Conservation (phyloP, 768 basidiomycete species). For the Suillus placidus region DNA sequence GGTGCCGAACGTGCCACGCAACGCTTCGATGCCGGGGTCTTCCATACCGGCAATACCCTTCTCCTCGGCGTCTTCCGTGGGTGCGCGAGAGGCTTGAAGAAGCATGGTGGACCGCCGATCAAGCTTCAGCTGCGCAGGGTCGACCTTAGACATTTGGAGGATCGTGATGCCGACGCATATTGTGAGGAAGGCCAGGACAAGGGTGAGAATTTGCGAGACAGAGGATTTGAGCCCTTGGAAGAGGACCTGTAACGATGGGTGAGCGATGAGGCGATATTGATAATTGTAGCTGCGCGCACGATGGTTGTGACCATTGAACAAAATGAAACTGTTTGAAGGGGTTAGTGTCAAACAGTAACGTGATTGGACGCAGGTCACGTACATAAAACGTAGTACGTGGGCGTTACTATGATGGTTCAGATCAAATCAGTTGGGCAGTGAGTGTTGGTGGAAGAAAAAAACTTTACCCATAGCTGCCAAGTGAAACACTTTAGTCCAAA, state of each 20-base stretch:
- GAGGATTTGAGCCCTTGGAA: slow-evolving; percentile 87
- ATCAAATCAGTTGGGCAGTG: slow-evolving; percentile 22
- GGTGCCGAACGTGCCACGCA: slow-evolving; percentile 89
- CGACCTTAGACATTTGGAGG: slow-evolving; percentile 94
- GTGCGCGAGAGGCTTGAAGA: slow-evolving; percentile 77
- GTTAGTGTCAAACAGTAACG: background rate
- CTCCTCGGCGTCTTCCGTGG: slow-evolving; percentile 67
- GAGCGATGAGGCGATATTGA: background rate
- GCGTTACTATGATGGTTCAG: slow-evolving; percentile 59
- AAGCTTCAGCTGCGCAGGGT: slow-evolving; percentile 80
- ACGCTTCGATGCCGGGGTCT: slow-evolving; percentile 91
- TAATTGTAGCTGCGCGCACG: slow-evolving; percentile 43
- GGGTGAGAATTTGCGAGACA: slow-evolving; percentile 78
- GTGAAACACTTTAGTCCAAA: slow-evolving; percentile 7
- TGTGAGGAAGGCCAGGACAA: slow-evolving; percentile 90
- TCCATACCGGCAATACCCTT: slow-evolving; percentile 61
- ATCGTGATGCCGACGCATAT: slow-evolving; percentile 93
- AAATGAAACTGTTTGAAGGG: slow-evolving; percentile 62
- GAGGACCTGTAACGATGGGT: slow-evolving; percentile 56
- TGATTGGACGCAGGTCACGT: slow-evolving; percentile 28
- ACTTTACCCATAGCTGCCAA: slow-evolving; percentile 64
- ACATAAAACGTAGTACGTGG: slow-evolving; percentile 88
- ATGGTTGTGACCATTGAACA: slow-evolving; percentile 85
- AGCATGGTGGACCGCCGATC: slow-evolving; percentile 91
- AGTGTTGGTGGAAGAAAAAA: slow-evolving; percentile 12